phyloP scores from a whole-genome alignment of 768 basidiomycete genomes.

The Lentinula raphanica region DNA sequence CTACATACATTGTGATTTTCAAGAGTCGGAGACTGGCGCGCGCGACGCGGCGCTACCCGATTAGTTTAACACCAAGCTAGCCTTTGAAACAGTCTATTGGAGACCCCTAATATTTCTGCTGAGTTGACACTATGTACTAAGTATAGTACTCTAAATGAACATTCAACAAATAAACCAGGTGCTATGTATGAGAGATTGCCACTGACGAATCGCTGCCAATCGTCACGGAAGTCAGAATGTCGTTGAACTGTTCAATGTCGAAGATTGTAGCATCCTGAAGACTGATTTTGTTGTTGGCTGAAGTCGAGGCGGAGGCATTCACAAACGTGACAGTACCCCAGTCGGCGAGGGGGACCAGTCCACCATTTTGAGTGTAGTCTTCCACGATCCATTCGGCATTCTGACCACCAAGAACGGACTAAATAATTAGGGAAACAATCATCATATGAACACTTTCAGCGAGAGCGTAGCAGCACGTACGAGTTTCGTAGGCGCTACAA shows the following conservation, averaged over 20 bases:
- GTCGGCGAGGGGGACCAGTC: conserved; percentile 30
- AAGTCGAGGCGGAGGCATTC: conserved; percentile 21
- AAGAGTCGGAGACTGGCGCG: too few relatives aligned
- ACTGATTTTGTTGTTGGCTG: conserved; percentile 16
- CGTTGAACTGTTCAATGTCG: conserved; percentile 25
- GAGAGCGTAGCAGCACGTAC: neutral
- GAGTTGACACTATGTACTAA: too few relatives aligned
- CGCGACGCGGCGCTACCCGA: too few relatives aligned
- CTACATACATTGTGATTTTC: too few relatives aligned
- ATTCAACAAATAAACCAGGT: too few relatives aligned
- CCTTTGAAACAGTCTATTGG: too few relatives aligned
- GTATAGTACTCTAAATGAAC: too few relatives aligned
- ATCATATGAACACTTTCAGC: neutral
- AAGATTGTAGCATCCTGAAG: conserved; percentile 27
- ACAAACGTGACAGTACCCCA: conserved; percentile 33
- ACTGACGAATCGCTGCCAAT: neutral
- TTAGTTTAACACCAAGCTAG: too few relatives aligned
- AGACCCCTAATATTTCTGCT: too few relatives aligned
- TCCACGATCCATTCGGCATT: conserved; percentile 6
- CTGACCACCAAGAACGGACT: neutral
- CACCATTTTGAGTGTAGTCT: conserved; percentile 1
- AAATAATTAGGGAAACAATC: neutral
- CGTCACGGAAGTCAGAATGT: neutral
- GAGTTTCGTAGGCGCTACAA: neutral
- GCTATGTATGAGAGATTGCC: neutral